Conservation (phyloP, 139 green algal species). For the Pseudopediastrum boryanum region DNA sequence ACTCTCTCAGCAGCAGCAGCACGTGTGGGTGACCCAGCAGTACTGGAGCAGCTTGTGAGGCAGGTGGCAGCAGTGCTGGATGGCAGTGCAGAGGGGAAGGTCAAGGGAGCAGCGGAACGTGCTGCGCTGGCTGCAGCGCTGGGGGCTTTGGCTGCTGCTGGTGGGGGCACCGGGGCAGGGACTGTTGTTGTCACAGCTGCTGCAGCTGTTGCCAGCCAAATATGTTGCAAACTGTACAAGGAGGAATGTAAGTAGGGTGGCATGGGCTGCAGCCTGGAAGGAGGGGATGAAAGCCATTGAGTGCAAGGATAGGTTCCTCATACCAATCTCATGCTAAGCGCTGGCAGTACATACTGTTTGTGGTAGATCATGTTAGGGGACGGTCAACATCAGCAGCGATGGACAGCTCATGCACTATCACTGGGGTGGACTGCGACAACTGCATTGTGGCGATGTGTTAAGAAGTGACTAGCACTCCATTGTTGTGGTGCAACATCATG, state of each 20-base stretch:
- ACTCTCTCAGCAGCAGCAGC: slow-evolving; percentile 51
- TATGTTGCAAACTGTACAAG: slow-evolving; percentile 34
- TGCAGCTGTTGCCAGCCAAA: slow-evolving; percentile 5
- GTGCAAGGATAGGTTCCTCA: too few relatives aligned
- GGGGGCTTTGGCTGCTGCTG: slow-evolving; percentile 41
- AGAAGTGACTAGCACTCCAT: too few relatives aligned
- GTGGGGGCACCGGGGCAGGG: not conserved
- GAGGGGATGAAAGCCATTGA: not conserved
- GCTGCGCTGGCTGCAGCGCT: slow-evolving; percentile 55
- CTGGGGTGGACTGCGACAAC: too few relatives aligned
- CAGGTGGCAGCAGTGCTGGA: slow-evolving; percentile 53
- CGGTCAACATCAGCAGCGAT: too few relatives aligned
- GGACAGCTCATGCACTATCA: too few relatives aligned
- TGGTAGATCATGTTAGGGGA: too few relatives aligned
- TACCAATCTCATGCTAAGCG: too few relatives aligned
- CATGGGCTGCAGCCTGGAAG: not conserved
- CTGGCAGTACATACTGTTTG: too few relatives aligned
- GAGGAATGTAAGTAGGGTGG: slow-evolving; percentile 44
- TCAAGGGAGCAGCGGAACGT: slow-evolving; percentile 69
- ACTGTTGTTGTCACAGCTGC: not conserved
- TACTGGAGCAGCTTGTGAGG: slow-evolving; percentile 40
- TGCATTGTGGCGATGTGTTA: too few relatives aligned
- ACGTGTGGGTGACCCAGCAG: slow-evolving; percentile 37
- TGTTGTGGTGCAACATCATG: too few relatives aligned
- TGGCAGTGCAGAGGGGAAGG: slow-evolving; percentile 70